Base-by-base conservation (phyloP, 1,284 basidiomycete species). In the Phaffia rhodozyma region DNA sequence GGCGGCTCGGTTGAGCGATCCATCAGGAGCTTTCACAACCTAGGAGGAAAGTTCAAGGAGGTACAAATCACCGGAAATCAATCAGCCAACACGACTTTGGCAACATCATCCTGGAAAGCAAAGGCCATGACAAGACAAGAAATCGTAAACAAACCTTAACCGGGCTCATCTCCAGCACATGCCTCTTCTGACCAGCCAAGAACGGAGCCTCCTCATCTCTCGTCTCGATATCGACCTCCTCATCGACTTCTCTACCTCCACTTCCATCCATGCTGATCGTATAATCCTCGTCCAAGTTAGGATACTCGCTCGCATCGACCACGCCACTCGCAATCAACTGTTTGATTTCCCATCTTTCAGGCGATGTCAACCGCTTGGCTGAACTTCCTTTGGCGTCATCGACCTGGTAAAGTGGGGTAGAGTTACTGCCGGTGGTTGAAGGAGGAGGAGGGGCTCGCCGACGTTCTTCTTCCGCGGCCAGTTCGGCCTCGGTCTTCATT, bases 331-430 rank as follows among this genome's bases (percentile, higher is more conserved):
- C 91, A 67, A 98, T 97, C 66, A 98, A 83, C 75, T 98, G 96
- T 75, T 97, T 97, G 75, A 98, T 90, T 78, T 99, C 96, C 91
- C 94, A 99, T 27, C 96, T 84, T 75, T 99, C 96, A 0, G 96
- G 96, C 30, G 90, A 93, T 1, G 94, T 94, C 63, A 98, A 78
- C 21, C 96, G 84, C 73, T 94, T 94, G 1, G 91, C 90, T 61
- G 73, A 54, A 84, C 79, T 58, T 82, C 87, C 63, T 85, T 78
- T 57, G 83, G 83, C 70, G 86, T 91, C 64, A 34, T 71, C 72
- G 13, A 73, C 64, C 20, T 65, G 48, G 30, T 65, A 72, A 2
- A 79, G 67, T 1, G 77, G 77, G 2, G 76, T 77, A 5, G 75
- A 69, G 67, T 82, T 82, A 52, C 78, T 73, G 13, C 80, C 80